Percentiles rank a stretch among this genome's conserved stretches.
Conservation (phyloP, 192 early-diverging fungal species). For the Coemansia nantahalensis region DNA sequence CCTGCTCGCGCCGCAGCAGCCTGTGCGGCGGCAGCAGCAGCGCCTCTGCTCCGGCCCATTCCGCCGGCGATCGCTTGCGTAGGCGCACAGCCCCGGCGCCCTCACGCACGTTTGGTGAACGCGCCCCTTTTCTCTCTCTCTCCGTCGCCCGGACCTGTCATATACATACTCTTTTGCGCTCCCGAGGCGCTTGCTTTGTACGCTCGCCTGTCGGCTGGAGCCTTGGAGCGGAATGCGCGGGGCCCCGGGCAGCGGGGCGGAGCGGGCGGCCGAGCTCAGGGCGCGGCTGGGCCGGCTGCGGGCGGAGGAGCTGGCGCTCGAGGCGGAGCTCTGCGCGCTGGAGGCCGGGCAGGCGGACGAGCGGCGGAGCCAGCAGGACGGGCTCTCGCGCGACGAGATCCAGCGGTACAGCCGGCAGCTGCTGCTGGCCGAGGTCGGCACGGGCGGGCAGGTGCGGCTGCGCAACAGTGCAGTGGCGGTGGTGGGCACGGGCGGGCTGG, state of each 20-base stretch:
- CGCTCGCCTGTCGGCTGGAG: too few species aligned
- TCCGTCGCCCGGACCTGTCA: too few species aligned
- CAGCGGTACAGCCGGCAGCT: constrained; percentile 83
- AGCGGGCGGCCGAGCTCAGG: constrained; percentile 7
- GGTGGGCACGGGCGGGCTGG: constrained; percentile 94
- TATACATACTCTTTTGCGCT: too few species aligned
- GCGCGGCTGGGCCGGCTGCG: constrained; percentile 21
- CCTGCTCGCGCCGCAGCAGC: neutral
- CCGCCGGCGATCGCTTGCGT: too few species aligned
- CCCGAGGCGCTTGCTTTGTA: too few species aligned
- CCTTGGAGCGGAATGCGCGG: too few species aligned
- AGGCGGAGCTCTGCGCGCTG: constrained; percentile 31
- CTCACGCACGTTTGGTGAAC: too few species aligned
- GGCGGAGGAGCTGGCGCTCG: constrained; percentile 37
- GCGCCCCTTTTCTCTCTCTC: too few species aligned
- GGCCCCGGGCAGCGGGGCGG: too few species aligned
- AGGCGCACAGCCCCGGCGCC: too few species aligned
- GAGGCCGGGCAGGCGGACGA: constrained; percentile 3
- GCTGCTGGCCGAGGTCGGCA: constrained; percentile 72
- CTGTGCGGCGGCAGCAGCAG: neutral
- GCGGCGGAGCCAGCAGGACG: neutral
- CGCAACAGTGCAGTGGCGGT: constrained; percentile 74
- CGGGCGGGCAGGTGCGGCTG: constrained; percentile 72
- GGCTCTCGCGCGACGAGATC: constrained; percentile 69
- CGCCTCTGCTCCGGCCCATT: too few species aligned